Evolutionary conservation across 2,329 filamentous ascomycete species (phyloP).

Genomic region (Fusarium tuaranense): DNA sequence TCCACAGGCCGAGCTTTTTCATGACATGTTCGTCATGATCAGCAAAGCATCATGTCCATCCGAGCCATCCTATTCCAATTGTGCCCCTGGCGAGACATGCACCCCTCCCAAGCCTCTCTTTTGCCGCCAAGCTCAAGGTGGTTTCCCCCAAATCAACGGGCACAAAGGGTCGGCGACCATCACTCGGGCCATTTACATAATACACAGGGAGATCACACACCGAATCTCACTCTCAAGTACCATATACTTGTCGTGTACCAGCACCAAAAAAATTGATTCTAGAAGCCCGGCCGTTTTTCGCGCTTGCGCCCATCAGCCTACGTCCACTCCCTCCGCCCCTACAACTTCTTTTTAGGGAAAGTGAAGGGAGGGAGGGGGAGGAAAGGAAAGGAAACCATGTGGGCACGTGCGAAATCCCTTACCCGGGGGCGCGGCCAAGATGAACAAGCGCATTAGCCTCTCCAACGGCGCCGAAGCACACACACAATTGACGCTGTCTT

Average conservation of each 20-base stretch:
- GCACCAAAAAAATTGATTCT: conserved; percentile 14
- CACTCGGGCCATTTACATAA: conserved; percentile 28
- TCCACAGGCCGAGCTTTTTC: background rate
- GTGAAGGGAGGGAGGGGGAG: background rate
- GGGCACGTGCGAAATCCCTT: conserved; percentile 11
- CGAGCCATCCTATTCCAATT: background rate
- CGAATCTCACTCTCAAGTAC: conserved; percentile 20
- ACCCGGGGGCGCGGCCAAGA: conserved; percentile 3
- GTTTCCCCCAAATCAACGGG: background rate
- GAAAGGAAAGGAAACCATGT: background rate
- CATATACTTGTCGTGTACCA: conserved; percentile 22
- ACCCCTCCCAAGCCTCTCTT: background rate
- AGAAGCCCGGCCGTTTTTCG: conserved; percentile 12
- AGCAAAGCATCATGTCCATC: background rate
- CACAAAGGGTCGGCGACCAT: background rate
- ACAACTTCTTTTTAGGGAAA: background rate
- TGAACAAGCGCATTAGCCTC: conserved; percentile 14
- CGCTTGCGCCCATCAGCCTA: conserved; percentile 18
- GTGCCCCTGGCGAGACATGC: background rate
- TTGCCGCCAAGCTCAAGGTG: background rate
- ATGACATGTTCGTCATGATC: background rate
- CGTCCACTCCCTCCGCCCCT: conserved; percentile 18
- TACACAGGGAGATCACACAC: background rate
- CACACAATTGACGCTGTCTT: background rate
- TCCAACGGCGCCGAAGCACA: conserved; percentile 17